Percentiles rank a stretch among this genome's conserved stretches.
phyloP scores from a whole-genome alignment of 768 basidiomycete genomes.

The Russula griseocarnosa region DNA sequence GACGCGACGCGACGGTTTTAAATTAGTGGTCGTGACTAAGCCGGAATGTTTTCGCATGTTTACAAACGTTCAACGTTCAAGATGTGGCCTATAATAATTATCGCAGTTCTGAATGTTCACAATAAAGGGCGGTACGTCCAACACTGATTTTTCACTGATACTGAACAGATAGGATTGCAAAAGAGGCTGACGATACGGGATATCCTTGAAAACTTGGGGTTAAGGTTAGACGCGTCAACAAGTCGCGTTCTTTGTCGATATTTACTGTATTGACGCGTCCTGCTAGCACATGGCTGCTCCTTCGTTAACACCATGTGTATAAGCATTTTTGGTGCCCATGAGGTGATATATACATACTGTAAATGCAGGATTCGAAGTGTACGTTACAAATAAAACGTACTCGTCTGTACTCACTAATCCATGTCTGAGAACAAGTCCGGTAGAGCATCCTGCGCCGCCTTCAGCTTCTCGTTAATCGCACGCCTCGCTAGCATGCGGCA shows the following conservation, averaged over 20 bases:
- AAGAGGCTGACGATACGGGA: background rate
- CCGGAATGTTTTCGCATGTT: constrained; percentile 19
- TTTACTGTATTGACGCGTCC: constrained; percentile 26
- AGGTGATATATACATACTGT: background rate
- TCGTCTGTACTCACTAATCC: constrained; percentile 24
- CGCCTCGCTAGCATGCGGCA: constrained; percentile 58
- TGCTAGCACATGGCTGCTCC: background rate
- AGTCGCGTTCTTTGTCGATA: constrained; percentile 22
- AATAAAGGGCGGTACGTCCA: background rate
- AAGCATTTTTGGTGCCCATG: background rate
- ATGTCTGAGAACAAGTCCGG: constrained; percentile 55
- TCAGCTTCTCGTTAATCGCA: constrained; percentile 53
- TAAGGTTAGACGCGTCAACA: constrained; percentile 23
- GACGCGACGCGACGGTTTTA: constrained; percentile 8
- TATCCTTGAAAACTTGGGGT: background rate
- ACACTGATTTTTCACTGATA: background rate
- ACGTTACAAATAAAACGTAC: background rate
- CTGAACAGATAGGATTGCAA: background rate
- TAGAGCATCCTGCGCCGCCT: constrained; percentile 52
- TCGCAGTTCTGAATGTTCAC: background rate
- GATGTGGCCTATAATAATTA: background rate
- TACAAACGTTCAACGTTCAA: constrained; percentile 6
- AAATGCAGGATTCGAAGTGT: background rate
- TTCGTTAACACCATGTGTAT: background rate
- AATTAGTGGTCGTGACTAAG: constrained; percentile 24